phyloP scores from a whole-genome alignment of 164 flowering plant genomes.

The Nelumbo lutea region DNA sequence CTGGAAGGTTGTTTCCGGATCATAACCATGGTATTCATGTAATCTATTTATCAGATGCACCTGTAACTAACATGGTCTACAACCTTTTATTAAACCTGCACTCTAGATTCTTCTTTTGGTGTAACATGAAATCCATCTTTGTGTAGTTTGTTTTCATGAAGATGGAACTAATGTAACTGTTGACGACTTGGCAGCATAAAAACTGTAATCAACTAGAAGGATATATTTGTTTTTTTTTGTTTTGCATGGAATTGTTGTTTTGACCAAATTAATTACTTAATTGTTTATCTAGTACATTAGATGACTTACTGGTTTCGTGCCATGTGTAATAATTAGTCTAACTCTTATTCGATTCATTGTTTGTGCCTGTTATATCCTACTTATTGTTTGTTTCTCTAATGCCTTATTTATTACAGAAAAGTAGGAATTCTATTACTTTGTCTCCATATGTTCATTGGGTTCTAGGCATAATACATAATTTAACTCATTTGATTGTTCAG shows the following conservation, averaged over 20 bases:
- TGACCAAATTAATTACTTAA: neutral
- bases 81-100: neutral
- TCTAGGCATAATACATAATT: too few species aligned
- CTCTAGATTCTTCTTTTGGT: neutral
- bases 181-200: neutral
- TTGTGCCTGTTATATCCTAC: too few species aligned
- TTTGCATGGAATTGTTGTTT: neutral
- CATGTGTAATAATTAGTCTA: too few species aligned
- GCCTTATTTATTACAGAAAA: too few species aligned
- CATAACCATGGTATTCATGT: too few species aligned
- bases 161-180: conserved; percentile 1
- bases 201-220: neutral
- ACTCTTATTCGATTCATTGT: too few species aligned
- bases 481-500: too few species aligned
- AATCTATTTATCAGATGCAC: neutral
- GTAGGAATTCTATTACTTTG: too few species aligned
- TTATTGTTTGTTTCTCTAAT: too few species aligned
- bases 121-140: neutral
- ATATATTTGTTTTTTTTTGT: conserved; percentile 1
- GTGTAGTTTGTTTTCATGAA: neutral
- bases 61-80: neutral
- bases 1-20: conserved; percentile 72
- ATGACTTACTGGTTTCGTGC: too few species aligned
- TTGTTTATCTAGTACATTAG: neutral
- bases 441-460: too few species aligned